Percentiles rank a stretch among this genome's conserved stretches.
These are phyloP conservation scores for Scheffersomyces ergatensis DNA, from an alignment of 805 yeast species.

Conservation along the genomic window DNA sequence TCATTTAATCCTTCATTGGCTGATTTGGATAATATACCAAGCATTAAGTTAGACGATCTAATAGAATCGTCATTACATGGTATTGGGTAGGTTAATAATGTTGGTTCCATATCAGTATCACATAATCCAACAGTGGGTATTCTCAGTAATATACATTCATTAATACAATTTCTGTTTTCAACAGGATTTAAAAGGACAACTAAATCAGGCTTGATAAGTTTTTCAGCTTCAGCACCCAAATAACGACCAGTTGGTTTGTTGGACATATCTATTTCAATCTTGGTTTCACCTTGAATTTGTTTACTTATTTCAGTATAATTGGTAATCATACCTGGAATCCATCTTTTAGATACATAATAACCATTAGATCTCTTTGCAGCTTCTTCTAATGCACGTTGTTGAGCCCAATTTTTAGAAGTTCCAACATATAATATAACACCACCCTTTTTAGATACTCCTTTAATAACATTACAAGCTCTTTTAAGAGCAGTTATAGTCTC, in stretches of 20 bases:
- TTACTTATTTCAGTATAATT: conserved; percentile 73
- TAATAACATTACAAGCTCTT: conserved; percentile 81
- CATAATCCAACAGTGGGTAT: conserved; percentile 92
- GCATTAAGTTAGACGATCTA: conserved; percentile 74
- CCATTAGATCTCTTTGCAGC: conserved; percentile 81
- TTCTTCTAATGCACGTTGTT: conserved; percentile 66
- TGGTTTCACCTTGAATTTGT: conserved; percentile 34
- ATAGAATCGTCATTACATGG: conserved; percentile 94
- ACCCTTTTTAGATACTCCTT: conserved; percentile 78
- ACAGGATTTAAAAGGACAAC: conserved; percentile 84
- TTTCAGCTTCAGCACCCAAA: conserved; percentile 45
- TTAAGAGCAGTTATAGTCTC: conserved; percentile 73
- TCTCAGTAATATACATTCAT: conserved; percentile 77
- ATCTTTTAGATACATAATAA: conserved; percentile 75
- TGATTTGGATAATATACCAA: conserved; percentile 82
- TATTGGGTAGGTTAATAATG: conserved; percentile 86
- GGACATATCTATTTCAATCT: conserved; percentile 66
- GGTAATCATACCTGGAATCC: conserved; percentile 95
- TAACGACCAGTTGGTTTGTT: conserved; percentile 65
- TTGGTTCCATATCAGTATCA: conserved; percentile 92
- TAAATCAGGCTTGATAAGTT: conserved; percentile 81
- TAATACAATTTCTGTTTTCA: conserved; percentile 75
- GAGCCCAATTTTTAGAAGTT: conserved; percentile 63
- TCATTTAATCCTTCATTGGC: conserved; percentile 73
- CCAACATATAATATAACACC: conserved; percentile 87